Conservation (phyloP, 148 eudicot genomes). For the Fagopyrum tataricum region DNA sequence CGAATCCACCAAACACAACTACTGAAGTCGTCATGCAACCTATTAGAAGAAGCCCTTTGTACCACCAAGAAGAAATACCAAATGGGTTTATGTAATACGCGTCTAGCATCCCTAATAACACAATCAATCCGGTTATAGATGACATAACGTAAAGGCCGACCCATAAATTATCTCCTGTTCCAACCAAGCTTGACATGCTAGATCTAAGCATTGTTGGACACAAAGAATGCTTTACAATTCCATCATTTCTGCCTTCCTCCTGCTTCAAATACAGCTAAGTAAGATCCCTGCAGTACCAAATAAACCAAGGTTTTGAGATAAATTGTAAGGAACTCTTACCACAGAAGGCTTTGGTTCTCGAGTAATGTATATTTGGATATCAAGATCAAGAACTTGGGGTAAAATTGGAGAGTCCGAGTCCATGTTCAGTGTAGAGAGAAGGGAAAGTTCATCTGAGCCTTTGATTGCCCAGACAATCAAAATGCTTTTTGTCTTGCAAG, state of each 20-base stretch:
- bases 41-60: conserved; percentile 73
- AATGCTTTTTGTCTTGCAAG: conserved; percentile 59
- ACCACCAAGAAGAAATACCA: conserved; percentile 52
- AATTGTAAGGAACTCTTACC: conserved; percentile 28
- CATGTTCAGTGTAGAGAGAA: conserved; percentile 44
- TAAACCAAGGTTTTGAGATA: neutral
- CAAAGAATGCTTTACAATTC: neutral
- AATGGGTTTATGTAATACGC: conserved; percentile 51
- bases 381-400: conserved; percentile 50
- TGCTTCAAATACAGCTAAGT: conserved; percentile 20
- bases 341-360: conserved; percentile 63
- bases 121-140: conserved; percentile 54
- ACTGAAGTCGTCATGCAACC: conserved; percentile 68
- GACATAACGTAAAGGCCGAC: conserved; percentile 57
- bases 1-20: conserved; percentile 60
- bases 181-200: conserved; percentile 69
- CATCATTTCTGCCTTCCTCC: conserved; percentile 59
- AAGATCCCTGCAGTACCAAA: neutral
- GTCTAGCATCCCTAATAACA: conserved; percentile 44
- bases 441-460: conserved; percentile 61
- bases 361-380: conserved; percentile 77
- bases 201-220: neutral
- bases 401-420: conserved; percentile 51
- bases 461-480: conserved; percentile 73
- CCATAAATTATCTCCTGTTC: conserved; percentile 82